These are phyloP conservation scores for Hypoxylon sp. DNA, from an alignment of 2,329 filamentous ascomycete genomes.

Conservation along the genomic window DNA sequence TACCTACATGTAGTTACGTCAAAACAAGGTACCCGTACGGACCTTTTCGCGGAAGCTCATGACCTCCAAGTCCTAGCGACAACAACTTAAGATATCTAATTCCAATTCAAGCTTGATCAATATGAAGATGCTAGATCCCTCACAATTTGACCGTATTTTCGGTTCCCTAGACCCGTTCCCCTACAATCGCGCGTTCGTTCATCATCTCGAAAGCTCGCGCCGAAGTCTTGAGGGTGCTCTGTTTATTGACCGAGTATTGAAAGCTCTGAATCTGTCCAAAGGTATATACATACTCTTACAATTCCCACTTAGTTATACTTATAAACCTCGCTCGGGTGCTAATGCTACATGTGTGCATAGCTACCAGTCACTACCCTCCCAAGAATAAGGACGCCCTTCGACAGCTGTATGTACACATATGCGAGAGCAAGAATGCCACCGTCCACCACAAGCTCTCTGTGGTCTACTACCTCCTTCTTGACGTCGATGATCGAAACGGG, in stretches of 20 bases:
- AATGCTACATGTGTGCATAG: conserved; percentile 37
- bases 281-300: conserved; percentile 60
- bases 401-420: conserved; percentile 77
- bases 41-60: background rate
- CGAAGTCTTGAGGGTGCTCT: conserved; percentile 76
- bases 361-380: conserved; percentile 79
- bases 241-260: conserved; percentile 84
- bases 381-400: conserved; percentile 75
- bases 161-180: conserved; percentile 69
- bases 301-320: background rate
- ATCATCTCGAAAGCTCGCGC: conserved; percentile 75
- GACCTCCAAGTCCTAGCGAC: background rate
- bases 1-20: background rate
- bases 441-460: conserved; percentile 85
- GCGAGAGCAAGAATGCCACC: conserved; percentile 70
- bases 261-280: conserved; percentile 76
- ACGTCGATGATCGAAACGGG: conserved; percentile 70
- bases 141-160: conserved; percentile 78
- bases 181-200: conserved; percentile 71
- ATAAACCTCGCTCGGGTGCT: conserved; percentile 46
- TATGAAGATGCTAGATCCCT: conserved; percentile 70
- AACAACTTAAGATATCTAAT: background rate
- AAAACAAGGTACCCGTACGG: background rate
- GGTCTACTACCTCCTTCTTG: conserved; percentile 85
- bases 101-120: background rate